A percentile compares a stretch with the other conserved stretches of the same genome.
Evolutionary conservation across 768 basidiomycete genomes (phyloP).

Genomic region (Suillus weaverae): DNA sequence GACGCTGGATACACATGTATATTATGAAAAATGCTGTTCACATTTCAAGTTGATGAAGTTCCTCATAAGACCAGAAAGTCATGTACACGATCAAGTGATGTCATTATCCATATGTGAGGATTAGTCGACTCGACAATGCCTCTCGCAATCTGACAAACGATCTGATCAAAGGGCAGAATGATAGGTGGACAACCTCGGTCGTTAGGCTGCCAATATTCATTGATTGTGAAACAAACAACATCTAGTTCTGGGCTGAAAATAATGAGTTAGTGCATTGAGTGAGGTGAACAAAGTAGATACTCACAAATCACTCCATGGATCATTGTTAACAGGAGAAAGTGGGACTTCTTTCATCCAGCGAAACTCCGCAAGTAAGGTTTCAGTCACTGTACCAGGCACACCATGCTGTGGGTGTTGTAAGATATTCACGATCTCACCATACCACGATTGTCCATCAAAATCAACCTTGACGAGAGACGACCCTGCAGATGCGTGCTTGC

Average conservation of each 20-base stretch:
- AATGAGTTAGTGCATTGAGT: neutral
- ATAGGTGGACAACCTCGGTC: constrained; percentile 7
- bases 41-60: too few relatives aligned
- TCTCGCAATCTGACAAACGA: constrained; percentile 17
- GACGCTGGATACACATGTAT: too few relatives aligned
- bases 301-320: constrained; percentile 18
- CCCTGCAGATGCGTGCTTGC: constrained; percentile 8
- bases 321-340: neutral
- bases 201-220: constrained; percentile 10
- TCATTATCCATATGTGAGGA: constrained; percentile 22
- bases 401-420: constrained; percentile 19
- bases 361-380: constrained; percentile 6
- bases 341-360: constrained; percentile 7
- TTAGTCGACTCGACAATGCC: constrained; percentile 11
- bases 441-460: neutral
- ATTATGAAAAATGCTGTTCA: too few relatives aligned
- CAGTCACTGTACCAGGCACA: neutral
- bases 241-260: constrained; percentile 22
- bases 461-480: constrained; percentile 17
- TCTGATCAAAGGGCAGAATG: constrained; percentile 15
- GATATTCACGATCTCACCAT: constrained; percentile 16
- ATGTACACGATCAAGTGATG: constrained; percentile 12
- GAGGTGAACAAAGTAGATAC: neutral
- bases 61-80: neutral
- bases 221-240: constrained; percentile 15